Percentiles rank a stretch among this genome's conserved stretches.
Conservation (phyloP, 805 yeast genomes). For the Lipomyces sp. region DNA sequence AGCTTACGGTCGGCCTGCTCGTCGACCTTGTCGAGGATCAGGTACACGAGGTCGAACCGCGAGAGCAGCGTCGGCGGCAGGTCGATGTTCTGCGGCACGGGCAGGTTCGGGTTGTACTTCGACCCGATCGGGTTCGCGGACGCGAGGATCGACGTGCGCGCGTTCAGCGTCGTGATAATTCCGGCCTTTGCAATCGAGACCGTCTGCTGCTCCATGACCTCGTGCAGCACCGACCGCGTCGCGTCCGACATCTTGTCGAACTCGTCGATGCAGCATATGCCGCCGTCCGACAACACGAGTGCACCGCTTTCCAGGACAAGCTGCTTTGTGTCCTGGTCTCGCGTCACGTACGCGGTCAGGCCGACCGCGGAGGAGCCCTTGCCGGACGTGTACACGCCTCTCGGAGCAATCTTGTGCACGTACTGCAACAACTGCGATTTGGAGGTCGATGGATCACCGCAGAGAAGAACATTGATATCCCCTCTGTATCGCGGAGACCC, state of each 20-base stretch:
- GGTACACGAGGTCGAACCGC: slow-evolving; percentile 89
- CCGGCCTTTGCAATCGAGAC: slow-evolving; percentile 98
- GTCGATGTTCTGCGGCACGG: slow-evolving; percentile 93
- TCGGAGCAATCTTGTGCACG: slow-evolving; percentile 95
- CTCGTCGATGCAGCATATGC: slow-evolving; percentile 98
- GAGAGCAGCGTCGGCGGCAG: slow-evolving; percentile 94
- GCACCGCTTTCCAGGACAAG: slow-evolving; percentile 95
- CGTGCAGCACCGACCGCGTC: slow-evolving; percentile 92
- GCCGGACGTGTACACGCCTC: slow-evolving; percentile 98
- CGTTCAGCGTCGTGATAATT: slow-evolving; percentile 92
- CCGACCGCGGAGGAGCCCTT: slow-evolving; percentile 99
- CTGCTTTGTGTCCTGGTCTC: slow-evolving; percentile 91
- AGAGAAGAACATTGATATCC: slow-evolving; percentile 82
- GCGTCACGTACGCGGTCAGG: slow-evolving; percentile 91
- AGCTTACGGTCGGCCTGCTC: slow-evolving; percentile 77
- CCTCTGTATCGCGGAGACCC: slow-evolving; percentile 86
- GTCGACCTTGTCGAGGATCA: slow-evolving; percentile 89
- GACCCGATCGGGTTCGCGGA: slow-evolving; percentile 97
- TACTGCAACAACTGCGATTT: slow-evolving; percentile 92
- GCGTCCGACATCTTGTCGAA: slow-evolving; percentile 96
- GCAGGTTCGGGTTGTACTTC: slow-evolving; percentile 87
- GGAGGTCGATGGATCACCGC: slow-evolving; percentile 98
- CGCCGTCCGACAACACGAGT: slow-evolving; percentile 92
- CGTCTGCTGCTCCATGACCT: slow-evolving; percentile 99
- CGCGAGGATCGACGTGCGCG: slow-evolving; percentile 92